Percentiles rank a stretch among this genome's conserved stretches.
Evolutionary conservation across 2,329 filamentous ascomycete genomes (phyloP).

Genomic region (Hymenoscyphus salicellus): DNA sequence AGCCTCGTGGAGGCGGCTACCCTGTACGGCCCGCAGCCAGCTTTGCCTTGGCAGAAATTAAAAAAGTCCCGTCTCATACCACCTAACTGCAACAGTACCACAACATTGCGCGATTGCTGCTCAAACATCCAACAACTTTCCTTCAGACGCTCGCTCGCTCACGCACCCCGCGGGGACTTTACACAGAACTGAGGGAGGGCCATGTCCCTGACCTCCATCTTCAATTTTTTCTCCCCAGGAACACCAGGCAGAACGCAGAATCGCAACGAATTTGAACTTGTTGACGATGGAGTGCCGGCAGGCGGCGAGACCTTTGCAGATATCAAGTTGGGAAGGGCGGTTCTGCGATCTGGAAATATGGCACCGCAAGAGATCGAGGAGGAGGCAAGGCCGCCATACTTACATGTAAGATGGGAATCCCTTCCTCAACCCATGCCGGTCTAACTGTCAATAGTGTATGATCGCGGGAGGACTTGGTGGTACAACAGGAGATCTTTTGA

Average conservation of each 20-base stretch:
- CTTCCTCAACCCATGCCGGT: slow-evolving; percentile 14
- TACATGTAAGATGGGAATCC: slow-evolving; percentile 52
- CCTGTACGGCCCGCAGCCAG: not conserved
- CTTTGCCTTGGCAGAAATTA: not conserved
- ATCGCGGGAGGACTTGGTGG: slow-evolving; percentile 90
- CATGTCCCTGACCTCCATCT: slow-evolving; percentile 58
- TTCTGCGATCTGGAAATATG: slow-evolving; percentile 29
- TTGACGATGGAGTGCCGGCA: slow-evolving; percentile 38
- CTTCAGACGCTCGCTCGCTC: slow-evolving; percentile 5
- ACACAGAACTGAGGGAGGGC: slow-evolving; percentile 37
- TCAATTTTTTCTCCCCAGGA: slow-evolving; percentile 48
- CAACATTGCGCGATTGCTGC: not conserved
- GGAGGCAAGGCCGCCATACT: slow-evolving; percentile 55
- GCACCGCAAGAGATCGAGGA: slow-evolving; percentile 42
- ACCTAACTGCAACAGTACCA: not conserved
- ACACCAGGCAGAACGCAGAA: slow-evolving; percentile 26
- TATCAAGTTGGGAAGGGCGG: slow-evolving; percentile 31
- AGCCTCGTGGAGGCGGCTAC: slow-evolving; percentile 2
- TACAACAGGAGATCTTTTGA: slow-evolving; percentile 90
- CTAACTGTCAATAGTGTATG: slow-evolving; percentile 66
- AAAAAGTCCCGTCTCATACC: not conserved
- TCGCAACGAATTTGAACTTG: slow-evolving; percentile 34
- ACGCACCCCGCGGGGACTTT: slow-evolving; percentile 22
- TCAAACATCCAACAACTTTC: not conserved
- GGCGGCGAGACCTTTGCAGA: slow-evolving; percentile 34